Conservation (phyloP, 805 yeast species). For the Saccharomyces eubayanus region DNA sequence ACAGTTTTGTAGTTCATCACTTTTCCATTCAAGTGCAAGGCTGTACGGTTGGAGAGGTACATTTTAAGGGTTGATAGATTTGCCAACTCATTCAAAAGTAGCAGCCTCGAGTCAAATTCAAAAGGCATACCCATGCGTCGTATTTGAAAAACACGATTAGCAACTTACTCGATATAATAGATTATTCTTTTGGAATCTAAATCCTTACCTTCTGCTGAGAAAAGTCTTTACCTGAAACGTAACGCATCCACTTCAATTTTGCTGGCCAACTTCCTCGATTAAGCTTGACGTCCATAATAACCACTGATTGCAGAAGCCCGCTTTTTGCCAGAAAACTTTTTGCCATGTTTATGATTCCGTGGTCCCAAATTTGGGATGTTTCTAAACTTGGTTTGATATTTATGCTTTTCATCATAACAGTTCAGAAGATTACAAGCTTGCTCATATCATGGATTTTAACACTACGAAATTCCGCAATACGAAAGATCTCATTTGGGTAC, state of each 20-base stretch:
- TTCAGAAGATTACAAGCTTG: background rate
- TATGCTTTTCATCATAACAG: background rate
- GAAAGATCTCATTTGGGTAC: slow-evolving; percentile 10
- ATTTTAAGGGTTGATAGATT: background rate
- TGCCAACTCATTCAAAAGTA: background rate
- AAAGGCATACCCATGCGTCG: background rate
- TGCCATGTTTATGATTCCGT: background rate
- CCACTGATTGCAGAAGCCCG: background rate
- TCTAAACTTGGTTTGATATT: background rate
- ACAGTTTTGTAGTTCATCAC: background rate
- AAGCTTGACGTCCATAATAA: background rate
- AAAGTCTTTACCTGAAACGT: background rate
- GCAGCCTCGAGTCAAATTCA: background rate
- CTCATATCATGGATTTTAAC: background rate
- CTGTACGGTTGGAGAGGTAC: background rate
- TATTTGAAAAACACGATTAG: background rate
- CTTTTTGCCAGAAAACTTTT: background rate
- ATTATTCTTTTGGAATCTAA: background rate
- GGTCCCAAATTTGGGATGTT: background rate
- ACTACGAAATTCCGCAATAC: slow-evolving; percentile 3
- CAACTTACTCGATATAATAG: background rate
- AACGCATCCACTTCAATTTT: background rate
- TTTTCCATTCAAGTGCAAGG: background rate
- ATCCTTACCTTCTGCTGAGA: background rate
- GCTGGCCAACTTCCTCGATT: background rate